Percentiles rank a stretch among this genome's conserved stretches.
phyloP scores from a whole-genome alignment of 345 rosid species.

The Eucalyptus sp. region DNA sequence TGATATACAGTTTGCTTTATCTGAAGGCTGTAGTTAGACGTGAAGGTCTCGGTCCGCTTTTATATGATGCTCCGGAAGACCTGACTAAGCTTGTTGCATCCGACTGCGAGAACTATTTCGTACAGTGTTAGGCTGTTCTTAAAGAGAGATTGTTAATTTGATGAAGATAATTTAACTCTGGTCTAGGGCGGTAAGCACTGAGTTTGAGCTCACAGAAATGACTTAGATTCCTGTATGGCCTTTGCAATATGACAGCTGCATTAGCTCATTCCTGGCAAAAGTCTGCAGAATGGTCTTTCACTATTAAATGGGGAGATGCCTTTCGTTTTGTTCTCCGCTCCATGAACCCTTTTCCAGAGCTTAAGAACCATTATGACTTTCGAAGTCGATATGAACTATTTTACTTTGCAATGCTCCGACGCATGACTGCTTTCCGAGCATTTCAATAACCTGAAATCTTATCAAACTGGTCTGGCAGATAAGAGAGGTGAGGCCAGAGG shows the following conservation, averaged over 20 bases:
- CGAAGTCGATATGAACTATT: not conserved
- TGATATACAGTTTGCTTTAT: not conserved
- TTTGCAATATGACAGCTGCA: not conserved
- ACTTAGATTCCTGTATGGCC: not conserved
- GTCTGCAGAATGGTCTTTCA: not conserved
- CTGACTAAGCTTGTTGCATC: not conserved
- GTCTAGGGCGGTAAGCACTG: not conserved
- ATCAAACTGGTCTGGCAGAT: slow-evolving; percentile 21
- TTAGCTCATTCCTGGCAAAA: not conserved
- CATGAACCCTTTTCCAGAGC: not conserved
- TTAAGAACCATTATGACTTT: not conserved
- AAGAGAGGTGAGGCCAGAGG: slow-evolving; percentile 51
- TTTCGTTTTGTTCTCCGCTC: not conserved
- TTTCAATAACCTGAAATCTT: not conserved
- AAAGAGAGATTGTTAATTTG: not conserved
- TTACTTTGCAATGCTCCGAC: not conserved
- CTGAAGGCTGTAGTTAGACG: not conserved
- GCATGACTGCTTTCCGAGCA: not conserved
- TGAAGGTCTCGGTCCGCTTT: not conserved
- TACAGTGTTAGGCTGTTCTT: not conserved
- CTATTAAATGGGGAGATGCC: not conserved
- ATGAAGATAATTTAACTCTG: not conserved
- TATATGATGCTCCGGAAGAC: not conserved
- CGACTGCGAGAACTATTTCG: too few relatives aligned
- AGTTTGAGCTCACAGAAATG: not conserved